Conservation (phyloP, 495 filamentous ascomycete species). For the Jackrogersella minutella region DNA sequence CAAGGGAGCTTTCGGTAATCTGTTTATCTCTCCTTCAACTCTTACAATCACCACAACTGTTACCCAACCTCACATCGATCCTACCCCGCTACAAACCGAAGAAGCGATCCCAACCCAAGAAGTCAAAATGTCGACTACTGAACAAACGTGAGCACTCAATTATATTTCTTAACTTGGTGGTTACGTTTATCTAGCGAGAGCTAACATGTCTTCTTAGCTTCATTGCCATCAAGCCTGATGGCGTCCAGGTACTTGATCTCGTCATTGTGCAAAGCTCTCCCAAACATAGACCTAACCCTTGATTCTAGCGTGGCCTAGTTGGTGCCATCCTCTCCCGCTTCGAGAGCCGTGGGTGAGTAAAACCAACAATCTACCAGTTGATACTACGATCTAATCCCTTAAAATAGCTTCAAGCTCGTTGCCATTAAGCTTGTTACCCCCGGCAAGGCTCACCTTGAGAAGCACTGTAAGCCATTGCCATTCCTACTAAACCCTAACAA, state of each 20-base stretch:
- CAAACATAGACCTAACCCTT: constrained; percentile 32
- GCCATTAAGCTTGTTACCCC: constrained; percentile 94
- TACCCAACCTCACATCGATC: constrained; percentile 53
- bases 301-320: constrained; percentile 85
- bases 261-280: constrained; percentile 2
- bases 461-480: constrained; percentile 72
- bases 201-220: constrained; percentile 73
- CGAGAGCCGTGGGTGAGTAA: constrained; percentile 84
- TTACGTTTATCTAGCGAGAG: constrained; percentile 23
- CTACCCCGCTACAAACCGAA: constrained; percentile 44
- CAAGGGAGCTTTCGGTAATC: constrained; percentile 40
- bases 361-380: not conserved
- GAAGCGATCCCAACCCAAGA: constrained; percentile 46
- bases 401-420: constrained; percentile 87
- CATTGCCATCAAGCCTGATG: constrained; percentile 99
- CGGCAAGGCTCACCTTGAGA: constrained; percentile 91
- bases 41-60: constrained; percentile 51
- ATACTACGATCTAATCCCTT: constrained; percentile 24
- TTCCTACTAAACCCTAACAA: not conserved
- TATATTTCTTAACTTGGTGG: not conserved
- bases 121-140: constrained; percentile 77
- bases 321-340: constrained; percentile 97
- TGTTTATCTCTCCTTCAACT: constrained; percentile 41
- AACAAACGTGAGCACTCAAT: constrained; percentile 84
- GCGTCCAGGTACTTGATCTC: constrained; percentile 81